phyloP scores from a whole-genome alignment of 768 basidiomycete genomes.

The Auricularia auricula-judae region DNA sequence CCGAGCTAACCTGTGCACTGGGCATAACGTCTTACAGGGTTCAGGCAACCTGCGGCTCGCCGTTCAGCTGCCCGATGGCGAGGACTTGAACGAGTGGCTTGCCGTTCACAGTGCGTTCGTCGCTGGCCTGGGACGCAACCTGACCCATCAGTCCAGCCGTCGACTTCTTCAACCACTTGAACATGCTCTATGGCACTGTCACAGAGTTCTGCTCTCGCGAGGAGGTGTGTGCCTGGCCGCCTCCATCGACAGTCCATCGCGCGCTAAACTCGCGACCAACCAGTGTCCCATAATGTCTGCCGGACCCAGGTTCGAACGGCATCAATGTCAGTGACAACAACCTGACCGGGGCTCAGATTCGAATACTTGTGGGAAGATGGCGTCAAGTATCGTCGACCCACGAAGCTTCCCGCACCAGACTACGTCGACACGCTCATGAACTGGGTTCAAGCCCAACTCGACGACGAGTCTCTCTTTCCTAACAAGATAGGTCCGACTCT shows the following conservation, averaged over 20 bases:
- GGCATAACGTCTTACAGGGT: constrained; percentile 39
- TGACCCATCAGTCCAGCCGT: constrained; percentile 48
- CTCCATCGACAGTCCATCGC: neutral
- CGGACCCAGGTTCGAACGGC: constrained; percentile 62
- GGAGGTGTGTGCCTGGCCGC: constrained; percentile 48
- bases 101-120: constrained; percentile 80
- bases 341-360: constrained; percentile 39
- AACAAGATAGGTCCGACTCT: constrained; percentile 72
- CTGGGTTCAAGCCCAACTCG: constrained; percentile 88
- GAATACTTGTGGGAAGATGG: constrained; percentile 96
- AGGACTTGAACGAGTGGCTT: constrained; percentile 98
- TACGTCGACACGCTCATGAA: constrained; percentile 99
- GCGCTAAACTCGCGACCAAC: constrained; percentile 3
- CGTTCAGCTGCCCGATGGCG: constrained; percentile 90
- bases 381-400: constrained; percentile 73
- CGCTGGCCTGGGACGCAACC: constrained; percentile 2
- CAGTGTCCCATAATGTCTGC: constrained; percentile 97
- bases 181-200: constrained; percentile 97
- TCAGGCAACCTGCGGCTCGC: constrained; percentile 91
- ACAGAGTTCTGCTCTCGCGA: constrained; percentile 96
- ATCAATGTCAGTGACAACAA: neutral
- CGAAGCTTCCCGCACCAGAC: constrained; percentile 90
- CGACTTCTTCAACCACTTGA: constrained; percentile 98
- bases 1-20: neutral
- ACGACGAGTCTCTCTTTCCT: constrained; percentile 88